Evolutionary conservation across 2,329 filamentous ascomycete genomes (phyloP), one percentile per base, ranked within the genome.

Genomic region (Dactylellina leptospora): DNA sequence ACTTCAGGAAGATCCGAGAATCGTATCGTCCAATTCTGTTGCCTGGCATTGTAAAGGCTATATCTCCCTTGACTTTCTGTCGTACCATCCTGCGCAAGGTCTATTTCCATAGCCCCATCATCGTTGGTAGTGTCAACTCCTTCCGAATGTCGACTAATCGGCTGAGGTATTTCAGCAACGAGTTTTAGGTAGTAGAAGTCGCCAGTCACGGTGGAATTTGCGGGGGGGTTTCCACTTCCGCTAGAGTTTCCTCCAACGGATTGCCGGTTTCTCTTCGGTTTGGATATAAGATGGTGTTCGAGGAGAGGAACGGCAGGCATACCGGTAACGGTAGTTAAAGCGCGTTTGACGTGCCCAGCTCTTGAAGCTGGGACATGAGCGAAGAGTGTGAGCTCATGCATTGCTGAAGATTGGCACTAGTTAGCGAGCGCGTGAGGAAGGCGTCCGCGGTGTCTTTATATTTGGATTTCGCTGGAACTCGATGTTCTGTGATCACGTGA

Each of bases 301-400:
- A 76, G 64, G n/a, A 75, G 56, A 18, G 40, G 64, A 16, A 69
- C 74, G 8, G 71, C 71, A 6, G 69, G 38, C 76, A 77, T 77
- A 22, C 75, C 75, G 13, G 74, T 75, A 38, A 77, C 69, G 5
- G 74, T 75, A 5, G 74, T 74, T 44, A 77, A 64, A 47, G 76
- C 74, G 36, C 74, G 75, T 59, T 74, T 58, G 47, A 76, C 69
- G 22, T 75, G 74, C 9, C 72, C 62, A 5, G 74, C 69, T 13
- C 75, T 69, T 4, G 69, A 69, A 4, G 63, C 42, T 11, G 76
- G 62, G n/a, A 76, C 66, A n/a, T 76, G 75, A 20, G 75, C 75
- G 58, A 76, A 75, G 28, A 77, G 75, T 1, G 75, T 74, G 40
- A 77, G 76, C 45, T 77, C 76, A 13, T 77, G 76, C 73, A 74